phyloP scores from a whole-genome alignment of 108 stramenopile genomes.

The Pseudonitzschia delicatissima region DNA sequence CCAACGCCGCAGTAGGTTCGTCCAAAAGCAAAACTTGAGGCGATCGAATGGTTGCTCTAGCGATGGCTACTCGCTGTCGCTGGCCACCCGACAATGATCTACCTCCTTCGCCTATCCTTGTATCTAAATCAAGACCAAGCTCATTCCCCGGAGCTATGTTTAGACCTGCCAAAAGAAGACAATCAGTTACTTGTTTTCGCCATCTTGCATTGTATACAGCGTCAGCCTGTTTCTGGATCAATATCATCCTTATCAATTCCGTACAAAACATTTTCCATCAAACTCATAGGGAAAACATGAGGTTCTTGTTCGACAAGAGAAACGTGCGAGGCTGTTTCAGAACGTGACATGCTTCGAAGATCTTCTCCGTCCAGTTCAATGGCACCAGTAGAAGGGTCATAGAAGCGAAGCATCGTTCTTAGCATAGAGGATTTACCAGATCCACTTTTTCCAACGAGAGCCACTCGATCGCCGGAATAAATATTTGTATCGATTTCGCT shows the following conservation, averaged over 20 bases:
- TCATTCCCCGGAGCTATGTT: slow-evolving; percentile 70
- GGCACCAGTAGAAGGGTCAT: slow-evolving; percentile 86
- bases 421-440: slow-evolving; percentile 92
- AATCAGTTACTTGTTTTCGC: slow-evolving; percentile 48
- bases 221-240: slow-evolving; percentile 59
- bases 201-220: slow-evolving; percentile 58
- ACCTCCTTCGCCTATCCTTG: slow-evolving; percentile 91
- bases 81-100: slow-evolving; percentile 91
- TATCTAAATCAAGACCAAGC: slow-evolving; percentile 81
- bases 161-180: slow-evolving; percentile 60
- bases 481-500: slow-evolving; percentile 61
- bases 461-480: slow-evolving; percentile 87
- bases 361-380: slow-evolving; percentile 76
- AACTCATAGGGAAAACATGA: slow-evolving; percentile 82
- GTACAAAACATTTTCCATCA: slow-evolving; percentile 91
- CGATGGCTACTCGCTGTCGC: slow-evolving; percentile 88
- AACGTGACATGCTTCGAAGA: slow-evolving; percentile 68
- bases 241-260: slow-evolving; percentile 76
- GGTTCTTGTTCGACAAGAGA: slow-evolving; percentile 92
- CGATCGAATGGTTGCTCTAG: slow-evolving; percentile 84
- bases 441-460: slow-evolving; percentile 91
- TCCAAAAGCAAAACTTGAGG: slow-evolving; percentile 85
- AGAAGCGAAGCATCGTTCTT: slow-evolving; percentile 85
- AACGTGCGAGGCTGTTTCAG: slow-evolving; percentile 66
- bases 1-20: slow-evolving; percentile 64